These are phyloP conservation scores for Neurospora intermedia DNA, from an alignment of 495 filamentous ascomycete species.

Conservation along the genomic window DNA sequence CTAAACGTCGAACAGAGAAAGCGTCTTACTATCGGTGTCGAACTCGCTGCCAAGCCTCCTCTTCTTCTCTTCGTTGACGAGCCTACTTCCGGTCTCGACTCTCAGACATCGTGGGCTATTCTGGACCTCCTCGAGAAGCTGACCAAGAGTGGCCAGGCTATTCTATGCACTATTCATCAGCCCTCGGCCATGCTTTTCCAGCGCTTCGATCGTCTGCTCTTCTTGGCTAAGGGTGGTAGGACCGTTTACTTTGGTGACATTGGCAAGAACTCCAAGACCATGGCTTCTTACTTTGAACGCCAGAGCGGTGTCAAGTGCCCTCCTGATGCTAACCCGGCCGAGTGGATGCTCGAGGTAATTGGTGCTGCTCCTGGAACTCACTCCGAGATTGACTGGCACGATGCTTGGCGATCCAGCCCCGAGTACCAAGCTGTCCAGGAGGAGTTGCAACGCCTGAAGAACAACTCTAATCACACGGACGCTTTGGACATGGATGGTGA, in stretches of 20 bases:
- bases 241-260: constrained; percentile 91
- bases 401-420: constrained; percentile 64
- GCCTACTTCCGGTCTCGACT: constrained; percentile 75
- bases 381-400: constrained; percentile 71
- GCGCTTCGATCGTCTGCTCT: constrained; percentile 80
- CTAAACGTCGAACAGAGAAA: constrained; percentile 92
- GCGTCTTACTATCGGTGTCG: constrained; percentile 80
- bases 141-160: constrained; percentile 72
- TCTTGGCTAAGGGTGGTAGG: constrained; percentile 67
- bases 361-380: constrained; percentile 77
- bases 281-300: constrained; percentile 71
- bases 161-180: constrained; percentile 91
- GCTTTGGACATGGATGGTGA: constrained; percentile 21
- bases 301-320: constrained; percentile 69
- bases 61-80: constrained; percentile 90
- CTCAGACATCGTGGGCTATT: constrained; percentile 82
- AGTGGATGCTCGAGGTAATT: constrained; percentile 94
- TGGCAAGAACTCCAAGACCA: constrained; percentile 61
- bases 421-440: constrained; percentile 58
- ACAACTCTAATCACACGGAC: constrained; percentile 40
- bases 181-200: constrained; percentile 85
- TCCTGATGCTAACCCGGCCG: constrained; percentile 73
- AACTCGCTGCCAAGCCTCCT: constrained; percentile 80
- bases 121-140: constrained; percentile 68
- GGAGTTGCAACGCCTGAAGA: constrained; percentile 60